Evolutionary conservation across 495 filamentous ascomycete genomes (phyloP), one percentile per base, ranked within the genome.

Genomic region (Neurospora sp.): DNA sequence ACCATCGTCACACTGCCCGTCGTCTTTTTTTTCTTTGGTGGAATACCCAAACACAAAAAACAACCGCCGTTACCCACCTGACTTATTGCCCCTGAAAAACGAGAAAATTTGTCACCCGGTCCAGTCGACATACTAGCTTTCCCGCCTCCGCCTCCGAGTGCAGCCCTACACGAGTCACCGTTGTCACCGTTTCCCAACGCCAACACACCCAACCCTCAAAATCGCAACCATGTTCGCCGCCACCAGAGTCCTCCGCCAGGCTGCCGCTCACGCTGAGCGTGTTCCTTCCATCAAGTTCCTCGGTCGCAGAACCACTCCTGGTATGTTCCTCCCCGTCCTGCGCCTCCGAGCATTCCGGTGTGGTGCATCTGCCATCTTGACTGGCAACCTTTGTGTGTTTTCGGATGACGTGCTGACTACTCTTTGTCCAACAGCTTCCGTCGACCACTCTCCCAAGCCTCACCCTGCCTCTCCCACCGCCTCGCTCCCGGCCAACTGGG

Each of bases 281-380:
- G 91, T 88, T 48, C 93, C 93, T 70, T 84, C 97, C 82, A 99
- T 99, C 79, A 90, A 91, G 75, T 99, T 99, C 85, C 75, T 98
- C 66, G 96, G 96, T 79, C 96, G 94, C 86, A 91, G 96, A 72
- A 85, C 90, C 35, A 84, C 89, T 75, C 95, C 94, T 76, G 82
- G 95, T 97, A 87, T 69, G 91, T 87, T 39, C 68, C 31, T 39
- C n/a, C 14, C 14, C 44, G 22, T 40, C 20, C 14, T 61, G 53
- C 22, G 53, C 53, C 53, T 61, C 53, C 53, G 53, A 61, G 53
- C 53, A 61, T 61, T 61, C 53, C 53, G 53, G 22, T 61, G 53
- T 31, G 22, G 22, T 61, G 38, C 31, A 42, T 59, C n/a, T 35
- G 71, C 48, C 59, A 22, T 31, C 71, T 70, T 9, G 68, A 40